phyloP scores from a whole-genome alignment of 163 green algal species.

The Trebouxia gelatinosa region DNA sequence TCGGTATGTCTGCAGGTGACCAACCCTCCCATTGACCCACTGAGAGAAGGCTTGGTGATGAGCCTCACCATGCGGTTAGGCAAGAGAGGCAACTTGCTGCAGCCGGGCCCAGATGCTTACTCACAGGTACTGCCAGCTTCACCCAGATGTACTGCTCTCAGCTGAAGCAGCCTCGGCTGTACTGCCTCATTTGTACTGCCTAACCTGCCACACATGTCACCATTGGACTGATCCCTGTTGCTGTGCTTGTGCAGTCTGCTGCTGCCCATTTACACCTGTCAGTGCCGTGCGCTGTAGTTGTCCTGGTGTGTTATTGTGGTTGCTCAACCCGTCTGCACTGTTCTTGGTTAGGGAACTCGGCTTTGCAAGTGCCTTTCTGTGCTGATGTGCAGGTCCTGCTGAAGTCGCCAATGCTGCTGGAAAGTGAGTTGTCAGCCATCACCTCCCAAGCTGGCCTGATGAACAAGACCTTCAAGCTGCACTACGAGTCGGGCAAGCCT shows the following conservation, averaged over 20 bases:
- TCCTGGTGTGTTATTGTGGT: no score
- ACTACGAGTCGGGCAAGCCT: conserved; percentile 63
- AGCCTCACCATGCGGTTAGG: conserved; percentile 93
- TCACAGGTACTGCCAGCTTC: conserved; percentile 72
- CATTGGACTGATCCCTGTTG: no score
- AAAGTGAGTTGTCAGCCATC: conserved; percentile 88
- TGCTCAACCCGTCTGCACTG: no score
- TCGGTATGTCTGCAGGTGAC: conserved; percentile 78
- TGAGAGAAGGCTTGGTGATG: conserved; percentile 99
- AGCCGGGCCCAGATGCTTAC: conserved; percentile 74
- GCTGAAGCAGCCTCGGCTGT: no score
- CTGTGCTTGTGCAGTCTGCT: conserved; percentile 89
- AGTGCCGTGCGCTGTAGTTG: no score
- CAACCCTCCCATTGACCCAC: conserved; percentile 98
- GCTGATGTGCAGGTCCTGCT: conserved; percentile 79
- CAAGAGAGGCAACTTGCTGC: conserved; percentile 93
- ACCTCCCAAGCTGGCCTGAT: conserved; percentile 57
- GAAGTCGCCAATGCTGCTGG: conserved; percentile 88
- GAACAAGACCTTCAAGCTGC: conserved; percentile 71
- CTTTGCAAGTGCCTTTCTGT: no score
- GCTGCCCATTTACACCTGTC: no score
- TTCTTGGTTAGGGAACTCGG: no score
- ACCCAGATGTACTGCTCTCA: neutral
- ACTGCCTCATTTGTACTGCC: no score
- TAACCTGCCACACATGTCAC: no score